Conservation (phyloP, 2,329 filamentous ascomycete species). For the Plectosphaerella plurivora region DNA sequence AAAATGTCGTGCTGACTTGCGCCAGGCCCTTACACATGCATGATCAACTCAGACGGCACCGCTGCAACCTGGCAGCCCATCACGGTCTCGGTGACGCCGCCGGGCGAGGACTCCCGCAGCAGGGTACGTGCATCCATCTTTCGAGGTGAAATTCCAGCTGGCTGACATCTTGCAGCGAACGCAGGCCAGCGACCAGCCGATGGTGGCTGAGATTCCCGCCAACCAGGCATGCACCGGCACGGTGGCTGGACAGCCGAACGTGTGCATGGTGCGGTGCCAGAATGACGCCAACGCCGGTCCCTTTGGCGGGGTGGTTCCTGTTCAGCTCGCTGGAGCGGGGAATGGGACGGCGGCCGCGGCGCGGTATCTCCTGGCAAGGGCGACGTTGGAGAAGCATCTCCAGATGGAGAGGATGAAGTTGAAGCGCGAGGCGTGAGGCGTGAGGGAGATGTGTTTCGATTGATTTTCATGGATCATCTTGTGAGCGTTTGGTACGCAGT, state of each 20-base stretch:
- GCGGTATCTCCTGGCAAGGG: constrained; percentile 9
- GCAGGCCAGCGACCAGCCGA: constrained; percentile 34
- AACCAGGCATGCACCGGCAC: constrained; percentile 50
- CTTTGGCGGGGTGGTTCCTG: constrained; percentile 41
- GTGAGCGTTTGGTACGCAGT: no score
- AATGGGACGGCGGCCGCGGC: constrained; percentile 9
- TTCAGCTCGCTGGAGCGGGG: constrained; percentile 9
- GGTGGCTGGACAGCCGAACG: constrained; percentile 47
- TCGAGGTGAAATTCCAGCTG: neutral
- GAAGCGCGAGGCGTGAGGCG: no score
- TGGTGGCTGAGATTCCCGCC: constrained; percentile 47
- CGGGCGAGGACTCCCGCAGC: constrained; percentile 43
- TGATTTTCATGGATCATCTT: no score
- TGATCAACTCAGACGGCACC: constrained; percentile 51
- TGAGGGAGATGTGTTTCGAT: no score
- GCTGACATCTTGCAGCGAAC: constrained; percentile 22
- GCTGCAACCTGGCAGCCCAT: constrained; percentile 45
- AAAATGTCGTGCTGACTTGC: neutral
- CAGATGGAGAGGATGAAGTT: neutral
- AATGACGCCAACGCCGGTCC: constrained; percentile 52
- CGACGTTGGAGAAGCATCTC: constrained; percentile 3
- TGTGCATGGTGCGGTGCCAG: constrained; percentile 55
- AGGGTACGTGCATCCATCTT: constrained; percentile 17
- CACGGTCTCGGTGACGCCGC: constrained; percentile 45
- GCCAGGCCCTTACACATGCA: constrained; percentile 46